Conservation (phyloP, 116 monocot species). For the Iris pallida region DNA sequence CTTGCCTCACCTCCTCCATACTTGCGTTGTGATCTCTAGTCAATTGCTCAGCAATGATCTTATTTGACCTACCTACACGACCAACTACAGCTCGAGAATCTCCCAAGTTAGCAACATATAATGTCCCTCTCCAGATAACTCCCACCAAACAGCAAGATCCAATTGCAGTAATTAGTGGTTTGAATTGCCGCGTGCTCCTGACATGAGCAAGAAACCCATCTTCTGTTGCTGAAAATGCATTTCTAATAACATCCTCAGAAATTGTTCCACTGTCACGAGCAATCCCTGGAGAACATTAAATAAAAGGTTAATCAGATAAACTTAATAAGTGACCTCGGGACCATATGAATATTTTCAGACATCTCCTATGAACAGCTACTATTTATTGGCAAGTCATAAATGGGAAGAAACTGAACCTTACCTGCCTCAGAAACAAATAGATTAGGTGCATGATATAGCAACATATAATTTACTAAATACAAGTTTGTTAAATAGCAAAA, state of each 20-base stretch:
- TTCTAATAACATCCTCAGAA: conserved; percentile 55
- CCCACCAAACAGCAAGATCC: conserved; percentile 90
- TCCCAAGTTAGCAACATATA: conserved; percentile 77
- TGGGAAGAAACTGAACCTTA: neutral
- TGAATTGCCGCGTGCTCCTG: conserved; percentile 40
- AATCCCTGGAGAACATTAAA: conserved; percentile 25
- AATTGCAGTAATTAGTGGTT: conserved; percentile 53
- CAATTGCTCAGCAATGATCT: conserved; percentile 61
- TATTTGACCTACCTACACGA: conserved; percentile 43
- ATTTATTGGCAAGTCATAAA: neutral
- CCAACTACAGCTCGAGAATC: conserved; percentile 85
- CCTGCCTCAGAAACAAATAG: conserved; percentile 6
- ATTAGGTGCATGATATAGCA: neutral
- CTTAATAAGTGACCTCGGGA: neutral
- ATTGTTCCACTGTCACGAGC: conserved; percentile 50
- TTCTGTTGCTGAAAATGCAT: conserved; percentile 69
- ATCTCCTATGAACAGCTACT: neutral
- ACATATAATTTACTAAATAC: conserved; percentile 2
- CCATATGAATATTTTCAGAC: neutral
- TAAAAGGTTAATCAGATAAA: conserved; percentile 4
- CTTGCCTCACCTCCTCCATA: conserved; percentile 70
- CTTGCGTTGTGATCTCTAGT: conserved; percentile 79
- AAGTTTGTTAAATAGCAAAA: neutral
- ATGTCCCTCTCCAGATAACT: conserved; percentile 63
- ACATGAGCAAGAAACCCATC: conserved; percentile 63